These are phyloP conservation scores for Mercurialis annua DNA, from an alignment of 345 rosid species.

Conservation along the genomic window DNA sequence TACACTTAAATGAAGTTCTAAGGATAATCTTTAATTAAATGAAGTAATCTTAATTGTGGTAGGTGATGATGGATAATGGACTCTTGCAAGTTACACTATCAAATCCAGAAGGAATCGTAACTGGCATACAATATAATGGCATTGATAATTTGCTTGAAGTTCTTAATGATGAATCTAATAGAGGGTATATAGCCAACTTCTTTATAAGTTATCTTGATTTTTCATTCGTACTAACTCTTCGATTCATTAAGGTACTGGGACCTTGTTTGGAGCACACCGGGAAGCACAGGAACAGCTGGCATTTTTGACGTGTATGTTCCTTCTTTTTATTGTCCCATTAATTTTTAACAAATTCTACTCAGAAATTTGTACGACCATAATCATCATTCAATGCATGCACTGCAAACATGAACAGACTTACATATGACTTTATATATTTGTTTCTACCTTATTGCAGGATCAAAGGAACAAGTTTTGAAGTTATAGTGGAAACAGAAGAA, in stretches of 20 bases:
- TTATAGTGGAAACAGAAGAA: constrained; percentile 26
- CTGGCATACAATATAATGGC: constrained; percentile 58
- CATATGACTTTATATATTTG: too few species aligned
- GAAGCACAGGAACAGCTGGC: constrained; percentile 56
- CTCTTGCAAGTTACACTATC: constrained; percentile 63
- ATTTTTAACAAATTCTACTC: not conserved
- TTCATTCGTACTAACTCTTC: not conserved
- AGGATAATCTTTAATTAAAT: too few species aligned
- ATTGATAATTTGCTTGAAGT: constrained; percentile 87
- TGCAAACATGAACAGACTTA: too few species aligned
- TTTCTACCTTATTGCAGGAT: too few species aligned
- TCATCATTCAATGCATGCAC: too few species aligned
- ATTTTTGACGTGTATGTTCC: constrained; percentile 63
- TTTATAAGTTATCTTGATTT: not conserved
- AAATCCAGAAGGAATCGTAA: constrained; percentile 74
- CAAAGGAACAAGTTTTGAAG: constrained; percentile 22
- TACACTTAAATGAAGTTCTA: too few species aligned
- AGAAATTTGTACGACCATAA: too few species aligned
- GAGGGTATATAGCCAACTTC: constrained; percentile 58
- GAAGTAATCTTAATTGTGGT: too few species aligned
- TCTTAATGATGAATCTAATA: constrained; percentile 63
- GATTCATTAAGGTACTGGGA: constrained; percentile 49
- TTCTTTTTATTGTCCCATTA: not conserved
- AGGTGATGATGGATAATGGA: constrained; percentile 89
- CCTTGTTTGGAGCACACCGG: constrained; percentile 42